phyloP scores from a whole-genome alignment of 768 basidiomycete species.

The Mycena vitilis region DNA sequence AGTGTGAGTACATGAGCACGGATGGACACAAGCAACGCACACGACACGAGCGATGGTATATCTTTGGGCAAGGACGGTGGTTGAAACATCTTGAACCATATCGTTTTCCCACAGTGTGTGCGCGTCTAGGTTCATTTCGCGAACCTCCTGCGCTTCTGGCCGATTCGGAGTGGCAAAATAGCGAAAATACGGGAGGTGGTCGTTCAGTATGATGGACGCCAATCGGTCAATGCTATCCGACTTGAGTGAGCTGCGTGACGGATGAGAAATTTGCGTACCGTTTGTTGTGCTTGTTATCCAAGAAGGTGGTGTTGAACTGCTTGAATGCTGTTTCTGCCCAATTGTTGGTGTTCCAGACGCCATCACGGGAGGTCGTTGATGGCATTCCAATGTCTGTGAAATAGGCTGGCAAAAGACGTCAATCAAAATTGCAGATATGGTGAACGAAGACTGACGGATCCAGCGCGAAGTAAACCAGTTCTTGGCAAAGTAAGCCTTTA shows the following conservation, averaged over 20 bases:
- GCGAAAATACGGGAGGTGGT: slow-evolving; percentile 16
- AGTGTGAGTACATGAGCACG: not conserved
- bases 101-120: slow-evolving; percentile 17
- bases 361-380: not conserved
- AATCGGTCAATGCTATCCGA: slow-evolving; percentile 14
- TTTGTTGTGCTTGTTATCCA: slow-evolving; percentile 22
- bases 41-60: not conserved
- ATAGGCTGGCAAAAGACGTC: not conserved
- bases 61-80: not conserved
- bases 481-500: slow-evolving; percentile 11
- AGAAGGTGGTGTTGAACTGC: slow-evolving; percentile 18
- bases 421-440: not conserved
- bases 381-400: slow-evolving; percentile 28
- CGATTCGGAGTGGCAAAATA: slow-evolving; percentile 12
- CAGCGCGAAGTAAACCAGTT: slow-evolving; percentile 22
- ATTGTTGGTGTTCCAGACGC: slow-evolving; percentile 28
- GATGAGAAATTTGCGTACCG: not conserved
- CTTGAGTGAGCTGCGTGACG: no score
- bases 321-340: slow-evolving; percentile 18
- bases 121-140: not conserved
- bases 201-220: slow-evolving; percentile 5
- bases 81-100: not conserved
- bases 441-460: slow-evolving; percentile 7
- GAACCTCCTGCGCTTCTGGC: not conserved
- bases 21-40: not conserved